Base-by-base conservation (phyloP, 2,329 filamentous ascomycete species). In the Nigrospora oryzae region DNA sequence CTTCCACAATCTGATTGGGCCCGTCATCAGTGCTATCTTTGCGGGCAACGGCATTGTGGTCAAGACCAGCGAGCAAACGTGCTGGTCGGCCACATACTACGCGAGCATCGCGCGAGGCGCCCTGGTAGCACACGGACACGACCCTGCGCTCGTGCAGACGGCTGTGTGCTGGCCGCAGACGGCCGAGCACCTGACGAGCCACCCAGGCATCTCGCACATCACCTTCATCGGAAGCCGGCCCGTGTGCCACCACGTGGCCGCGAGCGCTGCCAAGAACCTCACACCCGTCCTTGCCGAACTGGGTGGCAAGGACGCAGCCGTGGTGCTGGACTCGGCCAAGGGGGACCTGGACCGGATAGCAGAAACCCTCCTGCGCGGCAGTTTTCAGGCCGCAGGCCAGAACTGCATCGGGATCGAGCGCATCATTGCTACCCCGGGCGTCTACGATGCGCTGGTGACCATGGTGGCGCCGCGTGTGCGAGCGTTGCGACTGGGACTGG, bases 341-440 rank as follows among this genome's bases (percentile, higher is more conserved):
- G 57, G 62, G 46, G 76, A 89, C 56, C 73, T 97, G 47, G 67
- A 78, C 5, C 80, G 85, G 36, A 83, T 97, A 41, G 77, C 79
- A 35, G 86, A 89, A 50, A 85, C 94, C 51, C 78, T 97, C 50
- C 83, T 98, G 68, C 82, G 93, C 43, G 93, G 91, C 43, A 89
- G 88, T 11, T 98, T 97, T 67, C 93, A 98, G 65, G 89, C 89
- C 42, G 84, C 89, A 14, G 93, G 93, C 1, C 93, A 98, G 65
- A 98, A 98, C 68, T 98, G 93, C 66, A 91, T 98, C 59, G 93
- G 93, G 45, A 91, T 96, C 53, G 93, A 98, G 69, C 86, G 93
- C 45, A 83, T 97, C 58, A 83, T 97, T 54, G 88, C 85, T 19
- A 76, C 86, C 14, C 83, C 88, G 2, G 71, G 69, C n/a, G 74